A percentile compares a stretch with the other conserved stretches of the same genome.
Conservation (phyloP, 441 rosid genomes). For the Rhodomyrtus psidioides region DNA sequence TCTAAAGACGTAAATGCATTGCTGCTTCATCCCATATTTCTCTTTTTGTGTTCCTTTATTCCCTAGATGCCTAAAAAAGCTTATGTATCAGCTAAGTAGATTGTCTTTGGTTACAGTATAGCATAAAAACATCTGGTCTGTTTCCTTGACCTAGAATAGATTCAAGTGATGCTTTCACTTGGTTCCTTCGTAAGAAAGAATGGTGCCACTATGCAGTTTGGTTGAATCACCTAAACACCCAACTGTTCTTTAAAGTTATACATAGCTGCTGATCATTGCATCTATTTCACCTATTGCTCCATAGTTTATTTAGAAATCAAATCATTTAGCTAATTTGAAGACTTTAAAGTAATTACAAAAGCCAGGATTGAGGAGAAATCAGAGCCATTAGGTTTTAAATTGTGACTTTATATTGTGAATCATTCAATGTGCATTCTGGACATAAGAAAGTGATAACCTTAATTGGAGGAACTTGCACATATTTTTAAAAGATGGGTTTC, state of each 20-base stretch:
- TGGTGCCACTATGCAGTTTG: not conserved
- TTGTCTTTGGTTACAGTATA: not conserved
- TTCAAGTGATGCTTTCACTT: not conserved
- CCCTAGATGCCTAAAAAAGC: not conserved
- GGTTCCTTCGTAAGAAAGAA: not conserved
- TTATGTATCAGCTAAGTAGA: not conserved
- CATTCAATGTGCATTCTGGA: not conserved
- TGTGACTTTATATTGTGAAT: not conserved
- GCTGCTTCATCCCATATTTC: not conserved
- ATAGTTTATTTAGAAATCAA: not conserved
- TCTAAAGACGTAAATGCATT: constrained; percentile 52
- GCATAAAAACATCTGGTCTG: not conserved
- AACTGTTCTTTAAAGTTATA: not conserved
- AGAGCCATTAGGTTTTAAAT: not conserved
- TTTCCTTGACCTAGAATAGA: not conserved
- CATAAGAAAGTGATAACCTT: not conserved
- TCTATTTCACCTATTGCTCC: not conserved
- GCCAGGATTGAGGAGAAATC: not conserved
- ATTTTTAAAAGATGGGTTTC: not conserved
- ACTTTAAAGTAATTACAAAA: not conserved
- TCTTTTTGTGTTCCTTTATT: not conserved
- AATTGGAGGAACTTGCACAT: not conserved
- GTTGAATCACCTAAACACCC: not conserved
- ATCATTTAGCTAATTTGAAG: not conserved
- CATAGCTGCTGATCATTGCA: not conserved